These are phyloP conservation scores for Jatropha podagrica DNA, from an alignment of 441 rosid species.

Conservation along the genomic window DNA sequence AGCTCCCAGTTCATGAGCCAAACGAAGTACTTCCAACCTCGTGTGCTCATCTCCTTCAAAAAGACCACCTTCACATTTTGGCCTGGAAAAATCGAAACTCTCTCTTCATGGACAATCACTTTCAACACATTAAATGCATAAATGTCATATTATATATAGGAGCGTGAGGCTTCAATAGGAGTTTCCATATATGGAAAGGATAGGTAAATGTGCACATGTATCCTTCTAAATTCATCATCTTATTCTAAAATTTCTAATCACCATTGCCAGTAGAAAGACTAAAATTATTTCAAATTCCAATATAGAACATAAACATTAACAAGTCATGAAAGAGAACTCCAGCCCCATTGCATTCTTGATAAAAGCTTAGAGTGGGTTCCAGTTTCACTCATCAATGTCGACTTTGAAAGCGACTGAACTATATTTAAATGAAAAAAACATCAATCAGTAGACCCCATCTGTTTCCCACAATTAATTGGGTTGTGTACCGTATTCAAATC, in stretches of 20 bases:
- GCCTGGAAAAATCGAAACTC: conserved; percentile 39
- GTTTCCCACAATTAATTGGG: background rate
- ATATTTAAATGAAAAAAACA: background rate
- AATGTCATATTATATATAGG: background rate
- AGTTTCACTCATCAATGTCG: background rate
- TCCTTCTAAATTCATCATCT: background rate
- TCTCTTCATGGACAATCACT: background rate
- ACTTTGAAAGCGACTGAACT: background rate
- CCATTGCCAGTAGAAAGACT: background rate
- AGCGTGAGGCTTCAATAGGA: background rate
- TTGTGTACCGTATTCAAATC: background rate
- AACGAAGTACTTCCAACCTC: conserved; percentile 54
- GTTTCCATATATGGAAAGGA: background rate
- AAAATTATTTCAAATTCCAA: background rate
- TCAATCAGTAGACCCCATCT: background rate
- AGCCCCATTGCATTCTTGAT: background rate
- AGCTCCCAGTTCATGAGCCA: conserved; percentile 89
- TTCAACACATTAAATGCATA: background rate
- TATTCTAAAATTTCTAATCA: background rate
- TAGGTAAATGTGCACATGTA: background rate
- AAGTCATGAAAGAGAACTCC: background rate
- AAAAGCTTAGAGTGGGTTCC: background rate
- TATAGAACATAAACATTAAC: background rate
- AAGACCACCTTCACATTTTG: conserved; percentile 90
- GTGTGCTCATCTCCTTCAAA: conserved; percentile 74